Base-by-base conservation (phyloP, 2,329 filamentous ascomycete species). In the Plenodomus biglobosus region DNA sequence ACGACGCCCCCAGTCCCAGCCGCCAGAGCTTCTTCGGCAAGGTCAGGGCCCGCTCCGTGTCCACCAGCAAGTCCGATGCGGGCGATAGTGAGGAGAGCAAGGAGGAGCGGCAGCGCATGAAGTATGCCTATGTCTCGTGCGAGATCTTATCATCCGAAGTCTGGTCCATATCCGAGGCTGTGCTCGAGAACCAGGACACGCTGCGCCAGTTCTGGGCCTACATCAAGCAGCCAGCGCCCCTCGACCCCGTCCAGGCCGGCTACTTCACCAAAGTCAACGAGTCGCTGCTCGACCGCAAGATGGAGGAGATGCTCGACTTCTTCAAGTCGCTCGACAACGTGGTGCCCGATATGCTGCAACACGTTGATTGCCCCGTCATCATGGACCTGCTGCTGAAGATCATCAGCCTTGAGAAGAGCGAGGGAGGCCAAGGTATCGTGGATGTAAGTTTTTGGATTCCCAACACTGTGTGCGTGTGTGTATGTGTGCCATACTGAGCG, bases 181-280 rank as follows among this genome's bases (percentile, higher is more conserved):
- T 99, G 48, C 87, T 96, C 77, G 88, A 95, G 65, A 92, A 92
- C 70, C 85, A 86, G 46, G 77, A 84, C 38, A 81, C 91, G 52
- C 76, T 99, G 60, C 84, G 85, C 63, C 83, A 87, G 58, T 97
- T 99, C 72, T 99, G 94, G 94, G 79, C 84, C 40, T 99, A 96
- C 71, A 75, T 99, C 61, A 87, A 87, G 68, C 83, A 86, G 46
- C 83, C 89, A n/a, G 82, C 90, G 10, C 90, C 92, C 2, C 81
- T 99, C 46, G 92, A 97, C 70, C 88, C 92, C 32, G 81, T 96
- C 5, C 92, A 97, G 74, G 92, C 94, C 16, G 92, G 92, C 66
- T 99, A 99, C 71, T 99, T 99, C 70, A 96, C 92, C 46, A 99
- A 97, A 70, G 92, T 99, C 67, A 97, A 97, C 72, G 94, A 99